Base-by-base conservation (phyloP, 441 rosid genomes). In the Croton setiger region DNA sequence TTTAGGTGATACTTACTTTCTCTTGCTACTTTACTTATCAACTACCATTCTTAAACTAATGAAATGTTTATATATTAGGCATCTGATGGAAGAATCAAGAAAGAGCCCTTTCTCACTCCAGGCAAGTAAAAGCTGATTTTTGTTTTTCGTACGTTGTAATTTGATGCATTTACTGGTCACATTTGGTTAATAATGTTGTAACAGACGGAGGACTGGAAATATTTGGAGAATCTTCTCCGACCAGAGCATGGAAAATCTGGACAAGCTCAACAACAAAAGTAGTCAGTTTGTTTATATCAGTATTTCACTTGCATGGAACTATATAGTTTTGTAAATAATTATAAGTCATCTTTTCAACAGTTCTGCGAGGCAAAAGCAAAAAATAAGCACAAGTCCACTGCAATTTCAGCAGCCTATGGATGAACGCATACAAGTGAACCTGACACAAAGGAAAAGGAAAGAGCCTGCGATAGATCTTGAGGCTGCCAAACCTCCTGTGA, bases 301-400 rank as follows among this genome's bases (percentile, higher is more conserved):
- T 20, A 13, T 48, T 35, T n/a, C 14, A 3, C 58, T 45, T 43
- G 4, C 9, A 0, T 54, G 18, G 20, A 12, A 3, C n/a, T n/a
- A 21, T 65, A 27, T 58, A n/a, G 15, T 27, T 27, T 27, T 27
- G 31, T 27, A 27, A 27, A 17, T 49, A 58, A 20, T n/a, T n/a
- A n/a, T 35, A 65, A 58, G 6, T 7, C 17, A 55, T 63, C 70
- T 66, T 64, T 64, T 74, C 54, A 76, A 72, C 86, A 93, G 98
- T 82, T 51, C 75, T 45, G 94, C 96, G 35, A 86, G 96, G 71
- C 98, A 93, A 78, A 93, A 91, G 70, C 82, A 84, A 64, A 85
- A 85, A 68, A 77, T 93, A 52, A 74, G 70, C 51, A 70, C 57
- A 27, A 15, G 31, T 59, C 73, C 68, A 53, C 33, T 58, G 41